Base-by-base conservation (phyloP, 495 filamentous ascomycete species). In the Neurospora sp. region DNA sequence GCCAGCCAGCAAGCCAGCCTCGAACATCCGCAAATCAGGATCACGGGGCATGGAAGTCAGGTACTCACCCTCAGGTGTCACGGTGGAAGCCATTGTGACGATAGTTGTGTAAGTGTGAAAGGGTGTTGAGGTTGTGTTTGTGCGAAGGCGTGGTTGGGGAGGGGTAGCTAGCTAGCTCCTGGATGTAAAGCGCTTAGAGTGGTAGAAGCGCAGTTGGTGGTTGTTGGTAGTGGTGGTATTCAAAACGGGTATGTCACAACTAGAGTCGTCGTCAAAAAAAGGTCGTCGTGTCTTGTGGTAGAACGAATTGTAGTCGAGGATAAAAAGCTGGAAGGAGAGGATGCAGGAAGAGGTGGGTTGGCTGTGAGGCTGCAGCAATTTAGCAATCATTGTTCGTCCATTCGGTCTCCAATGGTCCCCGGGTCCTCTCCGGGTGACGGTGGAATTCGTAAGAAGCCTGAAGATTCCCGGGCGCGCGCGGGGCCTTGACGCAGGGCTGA, bases 371-470 rank as follows among this genome's bases (percentile, higher is more conserved):
- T 80, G 78, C 74, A 39, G 42, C 54, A 71, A 44, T 75, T 39
- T 75, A 66, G 74, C 77, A 73, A 35, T 35, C 27, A 66, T 73
- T 70, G 72, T 73, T 73, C 73, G 69, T 70, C 70, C 66, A 59
- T 31, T 31, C 5, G 48, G 48, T 62, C 48, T 62, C 23, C 48
- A 62, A 31, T 59, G 20, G 44, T 48, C n/a, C 9, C 46, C 46
- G 46, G n/a, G n/a, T 48, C 46, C 46, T 4, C 20, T 48, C 20
- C 20, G 76, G 75, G 78, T 76, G 44, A 71, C 71, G 76, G 76
- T 81, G 77, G 81, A 82, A 82, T 76, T 76, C 77, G 74, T 77
- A 72, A 80, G 81, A 82, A 82, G 77, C 76, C 72, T 73, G 77
- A 80, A 82, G 81, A 82, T 81, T 70, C 75, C 27, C 54, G n/a